Percentiles rank a stretch among this genome's conserved stretches.
Conservation (phyloP, 441 rosid species). For the Arabidopsis lyrata region DNA sequence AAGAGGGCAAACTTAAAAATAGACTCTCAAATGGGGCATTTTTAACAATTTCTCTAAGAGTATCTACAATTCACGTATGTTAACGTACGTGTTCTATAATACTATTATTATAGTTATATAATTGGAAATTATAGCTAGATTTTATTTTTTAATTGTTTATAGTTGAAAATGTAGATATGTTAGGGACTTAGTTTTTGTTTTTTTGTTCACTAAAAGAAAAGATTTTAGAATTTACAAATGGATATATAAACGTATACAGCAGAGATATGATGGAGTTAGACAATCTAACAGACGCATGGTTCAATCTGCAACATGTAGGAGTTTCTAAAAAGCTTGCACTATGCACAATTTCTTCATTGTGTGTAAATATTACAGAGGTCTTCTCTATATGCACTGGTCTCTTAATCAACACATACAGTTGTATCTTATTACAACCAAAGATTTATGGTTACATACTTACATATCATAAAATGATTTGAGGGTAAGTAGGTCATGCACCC, state of each 20-base stretch:
- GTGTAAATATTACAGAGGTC: background rate
- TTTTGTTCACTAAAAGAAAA: background rate
- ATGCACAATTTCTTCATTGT: background rate
- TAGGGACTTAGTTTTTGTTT: background rate
- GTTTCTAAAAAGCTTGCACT: background rate
- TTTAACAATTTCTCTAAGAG: too few relatives aligned
- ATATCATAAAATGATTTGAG: slow-evolving; percentile 13
- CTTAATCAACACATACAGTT: slow-evolving; percentile 6
- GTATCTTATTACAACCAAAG: background rate
- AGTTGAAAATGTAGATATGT: background rate
- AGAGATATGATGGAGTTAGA: background rate
- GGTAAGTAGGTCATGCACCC: slow-evolving; percentile 32
- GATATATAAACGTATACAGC: background rate
- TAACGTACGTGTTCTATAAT: background rate
- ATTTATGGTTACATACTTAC: background rate
- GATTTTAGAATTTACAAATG: background rate
- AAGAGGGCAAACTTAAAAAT: too few relatives aligned
- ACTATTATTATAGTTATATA: background rate
- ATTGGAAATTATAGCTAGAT: background rate
- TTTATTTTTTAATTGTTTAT: background rate
- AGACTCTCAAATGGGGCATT: too few relatives aligned
- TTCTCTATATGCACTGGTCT: slow-evolving; percentile 1
- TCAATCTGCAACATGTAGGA: background rate
- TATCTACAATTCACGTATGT: background rate
- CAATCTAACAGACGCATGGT: background rate